Evolutionary conservation across 192 early-diverging fungal genomes (phyloP).

Genomic region (Powellomyces hirtus): DNA sequence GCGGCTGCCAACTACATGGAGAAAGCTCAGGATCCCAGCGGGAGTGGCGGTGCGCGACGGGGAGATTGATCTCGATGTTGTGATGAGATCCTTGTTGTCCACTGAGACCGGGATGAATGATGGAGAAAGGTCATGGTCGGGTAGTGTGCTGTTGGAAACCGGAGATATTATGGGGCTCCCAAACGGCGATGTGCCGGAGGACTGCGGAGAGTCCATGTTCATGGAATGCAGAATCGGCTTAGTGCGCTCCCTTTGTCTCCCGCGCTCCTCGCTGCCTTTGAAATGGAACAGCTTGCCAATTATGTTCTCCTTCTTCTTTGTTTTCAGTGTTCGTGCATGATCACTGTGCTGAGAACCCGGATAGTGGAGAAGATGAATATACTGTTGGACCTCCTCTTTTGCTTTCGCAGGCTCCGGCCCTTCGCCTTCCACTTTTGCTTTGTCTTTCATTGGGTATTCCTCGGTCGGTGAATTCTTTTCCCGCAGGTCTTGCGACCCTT

Average conservation of each 20-base stretch:
- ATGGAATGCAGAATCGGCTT: too few relatives aligned
- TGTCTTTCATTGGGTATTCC: too few relatives aligned
- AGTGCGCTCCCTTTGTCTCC: background rate
- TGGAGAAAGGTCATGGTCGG: too few relatives aligned
- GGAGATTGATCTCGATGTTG: background rate
- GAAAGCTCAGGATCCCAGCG: background rate
- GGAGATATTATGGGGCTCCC: too few relatives aligned
- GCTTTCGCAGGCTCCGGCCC: background rate
- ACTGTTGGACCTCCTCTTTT: slow-evolving; percentile 13
- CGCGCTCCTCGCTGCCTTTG: slow-evolving; percentile 2
- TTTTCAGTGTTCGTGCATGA: slow-evolving; percentile 8
- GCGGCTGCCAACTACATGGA: background rate
- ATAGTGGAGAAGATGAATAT: slow-evolving; percentile 30
- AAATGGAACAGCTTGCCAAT: slow-evolving; percentile 30
- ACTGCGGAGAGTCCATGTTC: too few relatives aligned
- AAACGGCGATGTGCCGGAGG: too few relatives aligned
- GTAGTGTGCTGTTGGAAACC: too few relatives aligned
- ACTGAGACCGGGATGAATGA: slow-evolving; percentile 4
- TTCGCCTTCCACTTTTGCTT: too few relatives aligned
- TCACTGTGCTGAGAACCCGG: slow-evolving; percentile 32
- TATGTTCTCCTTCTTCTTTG: slow-evolving; percentile 14
- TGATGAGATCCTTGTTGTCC: background rate
- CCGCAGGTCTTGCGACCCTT: too few relatives aligned
- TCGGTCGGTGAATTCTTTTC: too few relatives aligned
- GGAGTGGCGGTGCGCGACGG: background rate